phyloP scores from a whole-genome alignment of 495 filamentous ascomycete species.

The Hypoxylon subgilvum region DNA sequence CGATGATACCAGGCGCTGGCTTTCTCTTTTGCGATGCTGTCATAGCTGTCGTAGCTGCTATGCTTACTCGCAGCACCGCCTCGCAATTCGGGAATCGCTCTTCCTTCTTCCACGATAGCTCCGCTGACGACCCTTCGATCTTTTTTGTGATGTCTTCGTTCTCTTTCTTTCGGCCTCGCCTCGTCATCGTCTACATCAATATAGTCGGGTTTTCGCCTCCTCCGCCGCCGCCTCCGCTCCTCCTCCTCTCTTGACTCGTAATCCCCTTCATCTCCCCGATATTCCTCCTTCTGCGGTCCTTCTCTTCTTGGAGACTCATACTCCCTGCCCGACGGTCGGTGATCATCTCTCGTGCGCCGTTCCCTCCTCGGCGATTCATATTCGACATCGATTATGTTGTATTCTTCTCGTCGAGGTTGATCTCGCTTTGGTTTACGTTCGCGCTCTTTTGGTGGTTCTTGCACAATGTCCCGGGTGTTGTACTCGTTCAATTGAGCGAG shows the following conservation, averaged over 20 bases:
- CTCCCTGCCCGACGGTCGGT: constrained; percentile 28
- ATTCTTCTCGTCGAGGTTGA: constrained; percentile 24
- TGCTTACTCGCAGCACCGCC: constrained; percentile 43
- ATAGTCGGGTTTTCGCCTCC: not conserved
- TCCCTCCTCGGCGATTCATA: constrained; percentile 32
- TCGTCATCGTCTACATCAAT: constrained; percentile 27
- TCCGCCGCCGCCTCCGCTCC: not conserved
- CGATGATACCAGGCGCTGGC: constrained; percentile 15
- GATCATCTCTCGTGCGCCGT: constrained; percentile 24
- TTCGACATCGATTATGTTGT: constrained; percentile 30
- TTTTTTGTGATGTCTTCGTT: constrained; percentile 46
- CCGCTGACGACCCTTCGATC: constrained; percentile 70
- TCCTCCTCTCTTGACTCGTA: constrained; percentile 40
- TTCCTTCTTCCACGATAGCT: constrained; percentile 70
- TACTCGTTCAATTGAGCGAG: constrained; percentile 66
- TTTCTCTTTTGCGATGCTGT: constrained; percentile 47
- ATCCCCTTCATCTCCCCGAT: constrained; percentile 37
- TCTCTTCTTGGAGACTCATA: constrained; percentile 41
- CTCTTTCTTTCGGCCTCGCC: constrained; percentile 36
- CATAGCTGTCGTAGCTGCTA: constrained; percentile 46
- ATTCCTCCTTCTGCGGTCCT: constrained; percentile 42
- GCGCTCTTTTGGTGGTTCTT: constrained; percentile 33
- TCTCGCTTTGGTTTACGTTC: constrained; percentile 32
- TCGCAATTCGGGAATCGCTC: constrained; percentile 41
- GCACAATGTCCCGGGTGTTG: constrained; percentile 48